These are phyloP conservation scores for Trichoderma koningiopsis DNA, from an alignment of 2,329 filamentous ascomycete species.

Conservation along the genomic window DNA sequence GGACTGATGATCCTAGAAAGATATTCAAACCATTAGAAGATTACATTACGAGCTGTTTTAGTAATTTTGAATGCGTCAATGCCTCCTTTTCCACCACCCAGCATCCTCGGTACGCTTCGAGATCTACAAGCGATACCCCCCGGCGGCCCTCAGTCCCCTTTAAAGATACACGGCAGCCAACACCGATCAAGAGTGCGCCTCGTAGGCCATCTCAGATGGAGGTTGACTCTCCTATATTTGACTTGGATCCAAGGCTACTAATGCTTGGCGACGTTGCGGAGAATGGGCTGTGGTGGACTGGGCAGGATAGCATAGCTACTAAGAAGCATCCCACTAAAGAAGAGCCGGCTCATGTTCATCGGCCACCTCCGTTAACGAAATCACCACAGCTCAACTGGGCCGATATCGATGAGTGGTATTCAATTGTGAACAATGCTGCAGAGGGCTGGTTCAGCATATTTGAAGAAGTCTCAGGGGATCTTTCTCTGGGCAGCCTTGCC, in stretches of 20 bases:
- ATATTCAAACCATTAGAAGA: conserved; percentile 79
- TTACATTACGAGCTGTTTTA: conserved; percentile 69
- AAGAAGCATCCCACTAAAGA: conserved; percentile 31
- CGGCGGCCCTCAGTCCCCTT: conserved; percentile 34
- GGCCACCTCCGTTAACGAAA: conserved; percentile 30
- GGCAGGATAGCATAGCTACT: conserved; percentile 44
- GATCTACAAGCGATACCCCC: conserved; percentile 32
- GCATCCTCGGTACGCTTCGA: conserved; percentile 40
- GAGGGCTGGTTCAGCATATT: conserved; percentile 65
- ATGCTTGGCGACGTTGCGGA: conserved; percentile 76
- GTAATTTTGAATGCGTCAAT: conserved; percentile 68
- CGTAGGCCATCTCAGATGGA: conserved; percentile 30
- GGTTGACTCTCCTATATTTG: conserved; percentile 38
- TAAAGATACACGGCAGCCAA: conserved; percentile 29
- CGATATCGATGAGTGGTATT: conserved; percentile 73
- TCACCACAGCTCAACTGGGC: conserved; percentile 76
- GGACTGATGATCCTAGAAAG: conserved; percentile 48
- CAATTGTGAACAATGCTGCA: conserved; percentile 67
- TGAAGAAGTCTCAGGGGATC: conserved; percentile 47
- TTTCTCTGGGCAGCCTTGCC: conserved; percentile 37
- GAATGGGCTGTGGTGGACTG: conserved; percentile 82
- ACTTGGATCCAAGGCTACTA: conserved; percentile 74
- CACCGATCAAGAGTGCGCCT: conserved; percentile 35
- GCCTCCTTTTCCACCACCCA: conserved; percentile 66
- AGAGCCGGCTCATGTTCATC: conserved; percentile 22